Evolutionary conservation across 2,329 filamentous ascomycete genomes (phyloP), one percentile per base, ranked within the genome.

Genomic region (Thelonectria olida): DNA sequence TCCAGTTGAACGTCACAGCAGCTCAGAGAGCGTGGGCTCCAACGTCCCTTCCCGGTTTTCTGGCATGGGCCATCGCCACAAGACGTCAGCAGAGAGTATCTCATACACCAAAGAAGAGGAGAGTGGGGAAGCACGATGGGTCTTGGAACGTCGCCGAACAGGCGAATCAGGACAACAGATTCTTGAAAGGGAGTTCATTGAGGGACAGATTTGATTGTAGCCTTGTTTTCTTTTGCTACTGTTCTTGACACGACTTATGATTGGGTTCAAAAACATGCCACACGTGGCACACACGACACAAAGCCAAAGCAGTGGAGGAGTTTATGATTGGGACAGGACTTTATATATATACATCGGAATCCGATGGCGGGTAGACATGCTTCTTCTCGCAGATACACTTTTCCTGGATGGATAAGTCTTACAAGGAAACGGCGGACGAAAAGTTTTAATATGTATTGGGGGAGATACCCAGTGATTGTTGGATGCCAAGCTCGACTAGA

Each of bases 21-120:
- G 61, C 36, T 52, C 52, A 13, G 67, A 56, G 25, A 61, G 58
- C 39, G n/a, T 38, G 13, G 69, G 36, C 2, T 44, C 62, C 8
- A 65, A 50, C 39, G 51, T 54, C 22, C 54, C 36, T 22, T 65
- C 53, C 38, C 62, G 62, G 38, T 66, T 58, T 6, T 50, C 66
- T 1, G 62, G 65, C 8, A 74, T 70, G 41, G 81, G 82, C n/a
- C 85, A 86, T 64, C 77, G 80, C 13, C 80, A 85, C 65, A 83
- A 81, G 65, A 79, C 84, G 50, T 90, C 86, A 45, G 81, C 88
- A 2, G 90, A 92, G 66, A 91, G 88, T 64, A 87, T 93, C 31
- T 89, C 89, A 7, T 93, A 93, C 73, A 84, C 84, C 47, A 87
- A 89, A 62, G 88, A 90, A 70, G 86, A 88, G 45, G 81, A 85